Conservation (phyloP, 139 green algal species). For the Auxenochlorella protothecoides region DNA sequence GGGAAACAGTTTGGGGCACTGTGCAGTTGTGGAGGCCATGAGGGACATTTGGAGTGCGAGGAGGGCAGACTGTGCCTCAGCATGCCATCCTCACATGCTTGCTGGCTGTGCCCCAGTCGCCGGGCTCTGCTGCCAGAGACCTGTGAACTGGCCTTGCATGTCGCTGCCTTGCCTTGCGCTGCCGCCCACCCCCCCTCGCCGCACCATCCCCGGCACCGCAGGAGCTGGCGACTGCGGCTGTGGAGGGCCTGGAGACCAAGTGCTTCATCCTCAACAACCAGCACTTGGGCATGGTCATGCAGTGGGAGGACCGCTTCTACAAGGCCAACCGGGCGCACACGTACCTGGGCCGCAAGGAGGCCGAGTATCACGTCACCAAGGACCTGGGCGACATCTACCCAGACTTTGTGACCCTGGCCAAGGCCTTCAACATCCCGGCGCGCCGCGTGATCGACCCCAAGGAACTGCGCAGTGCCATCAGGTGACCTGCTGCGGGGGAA, state of each 20-base stretch:
- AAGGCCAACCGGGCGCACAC: slow-evolving; percentile 98
- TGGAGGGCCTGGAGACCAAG: slow-evolving; percentile 92
- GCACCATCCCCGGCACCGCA: slow-evolving; percentile 16
- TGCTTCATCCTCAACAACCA: slow-evolving; percentile 99
- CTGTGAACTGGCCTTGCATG: too few relatives aligned
- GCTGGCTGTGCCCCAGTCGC: too few relatives aligned
- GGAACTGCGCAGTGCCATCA: slow-evolving; percentile 55
- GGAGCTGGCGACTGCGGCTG: slow-evolving; percentile 89
- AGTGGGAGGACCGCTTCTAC: slow-evolving; percentile 99
- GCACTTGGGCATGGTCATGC: slow-evolving; percentile 98
- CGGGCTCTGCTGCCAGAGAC: too few relatives aligned
- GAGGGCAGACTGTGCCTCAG: too few relatives aligned
- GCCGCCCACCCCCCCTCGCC: background rate
- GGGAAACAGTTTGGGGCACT: too few relatives aligned
- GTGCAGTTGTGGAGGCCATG: too few relatives aligned
- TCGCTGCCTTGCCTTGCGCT: background rate
- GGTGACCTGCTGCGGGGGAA: background rate
- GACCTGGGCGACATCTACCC: slow-evolving; percentile 93
- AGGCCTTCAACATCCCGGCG: slow-evolving; percentile 62
- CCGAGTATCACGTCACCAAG: slow-evolving; percentile 46
- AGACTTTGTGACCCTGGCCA: slow-evolving; percentile 88
- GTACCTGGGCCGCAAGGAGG: slow-evolving; percentile 78
- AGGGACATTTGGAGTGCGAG: too few relatives aligned
- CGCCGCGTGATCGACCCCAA: slow-evolving; percentile 57
- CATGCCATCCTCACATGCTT: too few relatives aligned